Evolutionary conservation across 169 alveolate genomes (phyloP), one percentile per base, ranked within the genome.

Genomic region (Plasmodium sp.): DNA sequence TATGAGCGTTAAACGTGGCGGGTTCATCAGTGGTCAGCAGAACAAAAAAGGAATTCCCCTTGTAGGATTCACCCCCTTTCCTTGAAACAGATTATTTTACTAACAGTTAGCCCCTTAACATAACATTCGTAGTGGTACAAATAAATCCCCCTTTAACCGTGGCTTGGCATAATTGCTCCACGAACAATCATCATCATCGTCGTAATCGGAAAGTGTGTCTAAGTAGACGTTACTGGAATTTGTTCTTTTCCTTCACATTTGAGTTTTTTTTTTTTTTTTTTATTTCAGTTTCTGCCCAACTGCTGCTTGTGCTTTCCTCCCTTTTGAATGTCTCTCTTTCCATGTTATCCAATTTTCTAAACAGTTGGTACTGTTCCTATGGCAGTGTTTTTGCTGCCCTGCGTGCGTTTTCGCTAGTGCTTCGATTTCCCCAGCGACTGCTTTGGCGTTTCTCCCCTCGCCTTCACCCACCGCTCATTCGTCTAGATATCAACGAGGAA

Each of bases 21-120:
- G 98, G 97, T 1, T 96, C 92, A 83, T 97, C 98, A n/a, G 98
- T 97, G 9, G 98, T 95, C 74, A 96, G 96, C 90, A 96, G 77
- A 1, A 97, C 97, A 27, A 98, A 72, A 97, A 95, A n/a, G 97
- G 93, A 2, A 94, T 84, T 18, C 96, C 84, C 5, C 96, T 97
- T 77, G 94, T 96, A 82, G 83, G 92, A 16, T 93, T 93, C 7
- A 98, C 95, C 41, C 95, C 95, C 41, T 97, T 95, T 18, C 96
- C 54, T 74, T 97, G 96, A 82, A 97, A 96, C 39, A 95, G 95
- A 84, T 97, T 96, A 86, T 95, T 95, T 97, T 96, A 75, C 95
- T 83, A 75, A 97, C 88, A 86, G 95, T 88, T 2, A 97, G 92
- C 31, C 96, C 62, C 18, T 96, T 95, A 27, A 96, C 73, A 81